Base-by-base conservation (phyloP, 805 yeast genomes). In the Spathaspora sp. region DNA sequence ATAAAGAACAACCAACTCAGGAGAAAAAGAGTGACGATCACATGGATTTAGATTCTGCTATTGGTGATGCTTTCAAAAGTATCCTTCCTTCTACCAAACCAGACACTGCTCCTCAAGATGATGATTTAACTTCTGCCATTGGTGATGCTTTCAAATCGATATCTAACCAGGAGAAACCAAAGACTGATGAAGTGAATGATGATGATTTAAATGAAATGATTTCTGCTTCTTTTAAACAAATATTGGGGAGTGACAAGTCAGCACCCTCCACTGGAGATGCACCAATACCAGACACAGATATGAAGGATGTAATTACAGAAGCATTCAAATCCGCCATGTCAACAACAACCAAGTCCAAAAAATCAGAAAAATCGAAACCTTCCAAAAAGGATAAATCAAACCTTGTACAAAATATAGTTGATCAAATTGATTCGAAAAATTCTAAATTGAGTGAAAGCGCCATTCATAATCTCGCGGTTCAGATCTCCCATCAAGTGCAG, bases 91-190 rank as follows among this genome's bases (percentile, higher is more conserved):
- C 59, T 2, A 44, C 57, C n/a, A 47, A 53, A 49, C 59, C 7
- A 17, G 52, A 19, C 52, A 54, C 42, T 23, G 32, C 26, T 28
- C 40, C 40, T 3, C 40, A 35, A n/a, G 43, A 47, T 1, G 54
- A 56, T 18, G 54, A 52, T 16, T 60, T 69, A 26, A 67, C 69
- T 52, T 61, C 60, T 44, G 76, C 76, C 35, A 72, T 73, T 48
- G 76, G 75, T 19, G 66, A 68, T 56, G 78, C 73, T 2, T 69
- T 73, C 52, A 63, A 59, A 48, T 56, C 65, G 7, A 26, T 46
- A 7, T 11, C 6, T 3, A 7, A 20, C 10, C 16, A 35, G 12
- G 40, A 17, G 20, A 28, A 35, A 12, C 42, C 45, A 31, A 26
- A 45, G 23, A 23, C 26, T 6, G 31, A 47, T n/a, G 39, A 17